Base-by-base conservation (phyloP, 2,329 filamentous ascomycete species). In the Stagonosporopsis chrysanthemi region DNA sequence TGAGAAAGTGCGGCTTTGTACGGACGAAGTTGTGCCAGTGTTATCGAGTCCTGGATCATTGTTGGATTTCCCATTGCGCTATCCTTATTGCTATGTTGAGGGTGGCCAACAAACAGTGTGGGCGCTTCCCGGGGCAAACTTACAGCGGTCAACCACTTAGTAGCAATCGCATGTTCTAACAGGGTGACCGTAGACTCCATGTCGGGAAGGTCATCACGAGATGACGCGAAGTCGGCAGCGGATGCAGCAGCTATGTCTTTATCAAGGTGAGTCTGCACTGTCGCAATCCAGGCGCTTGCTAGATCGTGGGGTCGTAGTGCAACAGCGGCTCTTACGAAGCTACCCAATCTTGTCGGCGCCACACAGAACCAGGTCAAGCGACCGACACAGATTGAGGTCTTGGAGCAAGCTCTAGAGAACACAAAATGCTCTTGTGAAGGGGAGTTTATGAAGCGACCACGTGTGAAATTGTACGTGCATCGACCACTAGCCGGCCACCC, bases 211-310 rank as follows among this genome's bases (percentile, higher is more conserved):
- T 49, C 40, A 24, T 49, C 9, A 17, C 45, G 39, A 49, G 39
- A 49, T 44, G 24, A 38, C 24, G 15, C 33, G 12, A 43, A 17
- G 19, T 22, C 19, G 36, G 22, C 23, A 29, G 2, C n/a, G 39
- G 19, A 41, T 33, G 22, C 45, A 40, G 24, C 31, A 48, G 39
- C 36, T 26, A 38, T 49, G 40, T 49, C 31, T 22, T 43, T 35
- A 33, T 40, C 46, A 35, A 41, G 46, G n/a, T 12, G 6, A 41
- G 5, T 41, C 23, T 28, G 46, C 17, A 29, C 28, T 36, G 35
- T 29, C n/a, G 41, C n/a, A 41, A 46, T 41, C 33, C 35, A 46
- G 35, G 12, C 45, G 19, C 26, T 9, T 4, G 38, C 22, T 19
- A 45, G 22, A 50, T 50, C 35, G 40, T 41, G 28, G 41, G 28